Conservation (phyloP, 2,329 filamentous ascomycete species). For the Neonectria hederae region DNA sequence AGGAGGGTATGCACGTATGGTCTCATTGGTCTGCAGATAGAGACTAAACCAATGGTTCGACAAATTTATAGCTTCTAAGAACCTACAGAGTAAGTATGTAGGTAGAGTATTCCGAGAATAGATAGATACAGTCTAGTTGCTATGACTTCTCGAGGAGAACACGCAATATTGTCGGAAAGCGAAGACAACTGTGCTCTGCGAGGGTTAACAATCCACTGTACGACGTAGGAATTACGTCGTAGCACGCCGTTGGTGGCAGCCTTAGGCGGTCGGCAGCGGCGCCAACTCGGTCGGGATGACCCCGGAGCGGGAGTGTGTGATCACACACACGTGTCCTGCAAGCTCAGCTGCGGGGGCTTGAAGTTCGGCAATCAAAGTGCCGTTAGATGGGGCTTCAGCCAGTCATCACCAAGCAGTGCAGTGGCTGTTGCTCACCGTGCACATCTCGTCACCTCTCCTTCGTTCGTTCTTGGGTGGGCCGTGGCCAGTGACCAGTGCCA, state of each 20-base stretch:
- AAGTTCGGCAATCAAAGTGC: slow-evolving; percentile 21
- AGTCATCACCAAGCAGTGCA: neutral
- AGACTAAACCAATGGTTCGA: neutral
- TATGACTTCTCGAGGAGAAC: neutral
- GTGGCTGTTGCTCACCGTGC: slow-evolving; percentile 1
- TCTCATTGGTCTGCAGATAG: neutral
- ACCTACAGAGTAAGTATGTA: too few species aligned
- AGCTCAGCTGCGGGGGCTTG: neutral
- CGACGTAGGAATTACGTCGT: neutral
- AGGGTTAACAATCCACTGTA: neutral
- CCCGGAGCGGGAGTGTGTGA: neutral
- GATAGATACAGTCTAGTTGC: neutral
- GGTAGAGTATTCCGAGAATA: too few species aligned
- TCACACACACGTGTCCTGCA: slow-evolving; percentile 4
- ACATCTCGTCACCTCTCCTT: slow-evolving; percentile 3
- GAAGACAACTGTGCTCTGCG: neutral
- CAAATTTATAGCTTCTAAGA: too few species aligned
- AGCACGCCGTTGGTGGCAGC: neutral
- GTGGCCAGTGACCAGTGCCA: neutral
- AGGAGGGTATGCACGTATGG: neutral
- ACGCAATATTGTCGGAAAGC: neutral
- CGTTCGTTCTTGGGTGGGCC: too few species aligned
- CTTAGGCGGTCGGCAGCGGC: neutral
- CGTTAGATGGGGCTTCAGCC: slow-evolving; percentile 16
- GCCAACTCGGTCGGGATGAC: neutral